phyloP scores from a whole-genome alignment of 2,329 filamentous ascomycete species.

The Sarocladium kiliense region DNA sequence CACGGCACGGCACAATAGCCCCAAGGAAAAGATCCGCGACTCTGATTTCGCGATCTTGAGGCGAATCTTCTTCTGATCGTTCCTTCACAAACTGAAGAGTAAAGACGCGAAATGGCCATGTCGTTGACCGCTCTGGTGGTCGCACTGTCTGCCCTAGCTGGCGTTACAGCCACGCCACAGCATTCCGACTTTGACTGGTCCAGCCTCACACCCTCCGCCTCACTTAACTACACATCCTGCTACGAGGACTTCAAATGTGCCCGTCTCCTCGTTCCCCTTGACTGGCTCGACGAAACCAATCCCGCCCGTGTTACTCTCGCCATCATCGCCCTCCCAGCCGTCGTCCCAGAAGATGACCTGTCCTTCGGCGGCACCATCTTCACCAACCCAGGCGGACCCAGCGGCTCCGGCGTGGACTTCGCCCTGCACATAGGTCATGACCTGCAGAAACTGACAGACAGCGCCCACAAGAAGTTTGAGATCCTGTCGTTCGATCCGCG shows the following conservation, averaged over 20 bases:
- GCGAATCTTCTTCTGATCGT: no score
- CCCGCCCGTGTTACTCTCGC: conserved; percentile 30
- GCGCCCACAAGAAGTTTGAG: conserved; percentile 29
- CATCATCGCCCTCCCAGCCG: conserved; percentile 34
- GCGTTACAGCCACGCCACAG: not conserved
- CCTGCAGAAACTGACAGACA: conserved; percentile 24
- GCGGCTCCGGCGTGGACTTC: conserved; percentile 31
- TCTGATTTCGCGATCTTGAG: no score
- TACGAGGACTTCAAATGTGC: conserved; percentile 34
- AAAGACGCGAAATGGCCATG: no score
- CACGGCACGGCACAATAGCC: no score
- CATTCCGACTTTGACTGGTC: conserved; percentile 29
- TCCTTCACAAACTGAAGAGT: not conserved
- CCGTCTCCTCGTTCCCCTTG: conserved; percentile 35
- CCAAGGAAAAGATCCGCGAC: no score
- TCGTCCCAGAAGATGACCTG: conserved; percentile 29
- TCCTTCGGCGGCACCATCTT: conserved; percentile 37
- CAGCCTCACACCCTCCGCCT: conserved; percentile 24
- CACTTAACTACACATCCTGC: conserved; percentile 34
- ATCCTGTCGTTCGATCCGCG: conserved; percentile 40
- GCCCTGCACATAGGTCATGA: conserved; percentile 19
- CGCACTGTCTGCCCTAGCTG: not conserved
- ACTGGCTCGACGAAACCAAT: conserved; percentile 30
- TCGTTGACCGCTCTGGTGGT: not conserved
- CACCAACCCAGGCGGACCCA: conserved; percentile 40